Percentiles rank a stretch among this genome's conserved stretches.
These are phyloP conservation scores for Trametes cingulata DNA, from an alignment of 768 basidiomycete genomes.

Conservation along the genomic window DNA sequence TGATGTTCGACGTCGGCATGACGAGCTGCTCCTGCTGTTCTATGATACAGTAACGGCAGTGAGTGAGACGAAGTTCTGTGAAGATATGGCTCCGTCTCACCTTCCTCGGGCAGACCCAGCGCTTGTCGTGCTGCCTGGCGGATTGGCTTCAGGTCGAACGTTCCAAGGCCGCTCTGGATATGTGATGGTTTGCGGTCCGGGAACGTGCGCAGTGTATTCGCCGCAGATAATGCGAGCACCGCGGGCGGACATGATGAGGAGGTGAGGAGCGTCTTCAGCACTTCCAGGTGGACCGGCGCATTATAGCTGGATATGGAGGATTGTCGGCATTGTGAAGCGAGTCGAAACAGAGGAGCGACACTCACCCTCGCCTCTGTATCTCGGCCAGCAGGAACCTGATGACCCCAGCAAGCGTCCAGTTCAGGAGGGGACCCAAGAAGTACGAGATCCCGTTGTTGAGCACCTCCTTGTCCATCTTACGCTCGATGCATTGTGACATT, in stretches of 20 bases:
- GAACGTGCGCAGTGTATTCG: conserved; percentile 48
- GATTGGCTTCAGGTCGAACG: conserved; percentile 32
- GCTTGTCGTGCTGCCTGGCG: conserved; percentile 43
- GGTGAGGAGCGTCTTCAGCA: conserved; percentile 65
- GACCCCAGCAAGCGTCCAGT: conserved; percentile 80
- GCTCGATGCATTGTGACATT: conserved; percentile 45
- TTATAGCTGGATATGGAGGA: conserved; percentile 42
- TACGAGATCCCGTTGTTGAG: conserved; percentile 77
- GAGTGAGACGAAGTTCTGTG: background rate
- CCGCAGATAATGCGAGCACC: conserved; percentile 64
- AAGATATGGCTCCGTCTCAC: conserved; percentile 9
- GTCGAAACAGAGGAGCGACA: background rate
- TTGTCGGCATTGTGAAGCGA: background rate
- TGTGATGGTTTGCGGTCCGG: conserved; percentile 36
- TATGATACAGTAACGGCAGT: background rate
- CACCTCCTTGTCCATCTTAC: conserved; percentile 66
- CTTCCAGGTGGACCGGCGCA: conserved; percentile 55
- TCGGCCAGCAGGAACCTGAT: conserved; percentile 64
- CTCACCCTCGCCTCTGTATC: conserved; percentile 56
- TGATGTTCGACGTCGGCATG: background rate
- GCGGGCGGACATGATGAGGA: conserved; percentile 65
- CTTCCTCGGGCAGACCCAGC: conserved; percentile 33
- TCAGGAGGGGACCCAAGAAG: conserved; percentile 70
- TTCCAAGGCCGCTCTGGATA: conserved; percentile 26
- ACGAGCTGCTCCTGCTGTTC: background rate